Evolutionary conservation across 75 land plant species (phyloP), one percentile per base, ranked within the genome.

Genomic region (Cupressus sempervirens): DNA sequence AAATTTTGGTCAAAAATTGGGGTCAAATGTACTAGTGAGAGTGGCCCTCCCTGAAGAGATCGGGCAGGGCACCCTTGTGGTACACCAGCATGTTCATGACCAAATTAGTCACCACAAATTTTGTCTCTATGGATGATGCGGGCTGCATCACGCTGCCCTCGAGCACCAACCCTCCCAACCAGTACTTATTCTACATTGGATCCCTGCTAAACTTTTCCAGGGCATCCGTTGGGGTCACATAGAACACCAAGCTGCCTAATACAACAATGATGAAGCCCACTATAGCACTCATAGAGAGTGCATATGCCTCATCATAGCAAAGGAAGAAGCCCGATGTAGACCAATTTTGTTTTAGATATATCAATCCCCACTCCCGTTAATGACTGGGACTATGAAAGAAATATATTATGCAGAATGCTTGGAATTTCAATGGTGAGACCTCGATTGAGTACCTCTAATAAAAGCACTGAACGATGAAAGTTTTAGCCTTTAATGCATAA

Each of bases 31-130:
- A n/a, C n/a, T n/a, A n/a, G n/a, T n/a, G n/a, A 7, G 97, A 95
- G 76, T 95, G 97, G 12, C 97, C 97, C 89, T 95, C 97, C 52
- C 97, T 82, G 85, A 95, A 95, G 82, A 95, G 86, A 77, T 95
- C 97, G 15, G 97, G 97, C 45, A 95, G 75, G 2, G 94, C 76
- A 10, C 97, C 97, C 62, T 92, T 84, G 88, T 90, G 91, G 72
- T 90, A 58, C 1, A 95, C 97, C 58, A 95, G 85, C 35, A 95
- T 91, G 75, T 94, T 94, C 34, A 93, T 93, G 48, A 92, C 86
- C n/a, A 95, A 84, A 86, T 95, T 94, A 5, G 95, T 95, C 13
- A 95, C 85, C 34, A 95, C 94, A 84, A 95, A 95, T 80, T 95
- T 92, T 87, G 93, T 91, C 82, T 93, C 93, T 0, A 92, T 83